phyloP scores from a whole-genome alignment of 1,139 yeast species.

The Hyphopichia pseudoburtonii region DNA sequence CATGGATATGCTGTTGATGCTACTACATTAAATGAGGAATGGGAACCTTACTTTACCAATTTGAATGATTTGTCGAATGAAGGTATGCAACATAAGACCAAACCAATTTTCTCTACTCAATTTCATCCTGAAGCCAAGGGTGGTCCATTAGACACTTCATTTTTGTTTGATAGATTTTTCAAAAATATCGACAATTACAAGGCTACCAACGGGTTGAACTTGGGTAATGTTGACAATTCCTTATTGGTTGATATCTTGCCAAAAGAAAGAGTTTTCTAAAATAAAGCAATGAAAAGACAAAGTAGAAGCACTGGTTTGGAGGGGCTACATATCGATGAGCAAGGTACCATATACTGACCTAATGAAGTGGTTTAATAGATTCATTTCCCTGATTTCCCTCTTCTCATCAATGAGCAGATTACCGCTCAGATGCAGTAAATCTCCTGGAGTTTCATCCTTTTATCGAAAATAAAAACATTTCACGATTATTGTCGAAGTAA shows the following conservation, averaged over 20 bases:
- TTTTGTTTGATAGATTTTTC: conserved; percentile 87
- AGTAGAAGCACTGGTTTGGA: background rate
- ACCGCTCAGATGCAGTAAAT: too few relatives aligned
- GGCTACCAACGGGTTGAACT: conserved; percentile 39
- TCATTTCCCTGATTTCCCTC: too few relatives aligned
- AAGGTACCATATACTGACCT: too few relatives aligned
- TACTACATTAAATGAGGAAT: conserved; percentile 68
- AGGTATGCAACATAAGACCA: conserved; percentile 86
- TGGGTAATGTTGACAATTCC: conserved; percentile 48
- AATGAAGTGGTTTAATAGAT: too few relatives aligned
- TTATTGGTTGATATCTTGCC: conserved; percentile 79
- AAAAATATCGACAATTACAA: conserved; percentile 64
- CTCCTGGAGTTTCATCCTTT: too few relatives aligned
- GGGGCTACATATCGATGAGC: too few relatives aligned
- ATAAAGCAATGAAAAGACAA: background rate
- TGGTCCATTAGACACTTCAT: conserved; percentile 92
- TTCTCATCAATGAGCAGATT: too few relatives aligned
- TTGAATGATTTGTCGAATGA: conserved; percentile 94
- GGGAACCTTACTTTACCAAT: conserved; percentile 85
- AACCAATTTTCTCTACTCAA: conserved; percentile 93
- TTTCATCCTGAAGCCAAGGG: conserved; percentile 99
- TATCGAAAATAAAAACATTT: too few relatives aligned
- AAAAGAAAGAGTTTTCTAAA: conserved; percentile 68
- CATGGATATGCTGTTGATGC: conserved; percentile 98
- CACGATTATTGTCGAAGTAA: too few relatives aligned